Evolutionary conservation across 164 flowering plant genomes (phyloP).

Genomic region (Chimonanthus praecox): DNA sequence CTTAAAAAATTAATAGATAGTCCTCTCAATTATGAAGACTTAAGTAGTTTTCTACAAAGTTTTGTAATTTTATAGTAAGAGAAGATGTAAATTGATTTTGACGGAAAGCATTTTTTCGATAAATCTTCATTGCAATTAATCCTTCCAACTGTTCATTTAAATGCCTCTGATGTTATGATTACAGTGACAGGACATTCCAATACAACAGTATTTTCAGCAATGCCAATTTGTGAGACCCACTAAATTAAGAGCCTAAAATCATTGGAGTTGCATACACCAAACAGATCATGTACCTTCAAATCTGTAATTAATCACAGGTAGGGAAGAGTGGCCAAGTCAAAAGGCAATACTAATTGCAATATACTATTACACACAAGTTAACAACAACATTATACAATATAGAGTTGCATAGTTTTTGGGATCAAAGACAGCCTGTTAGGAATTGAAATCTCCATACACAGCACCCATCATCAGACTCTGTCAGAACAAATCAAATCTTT

Average conservation of each 20-base stretch:
- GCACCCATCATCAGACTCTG: constrained; percentile 2
- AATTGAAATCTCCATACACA: constrained; percentile 1
- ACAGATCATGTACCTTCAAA: background rate
- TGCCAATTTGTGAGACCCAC: background rate
- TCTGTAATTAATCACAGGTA: background rate
- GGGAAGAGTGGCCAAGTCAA: background rate
- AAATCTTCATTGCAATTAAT: too few species aligned
- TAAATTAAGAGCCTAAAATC: too few species aligned
- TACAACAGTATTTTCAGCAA: background rate
- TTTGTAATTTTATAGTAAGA: too few species aligned
- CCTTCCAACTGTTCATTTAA: background rate
- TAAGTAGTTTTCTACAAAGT: too few species aligned
- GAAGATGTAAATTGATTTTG: too few species aligned
- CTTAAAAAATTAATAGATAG: too few species aligned
- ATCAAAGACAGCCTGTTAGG: constrained; percentile 15
- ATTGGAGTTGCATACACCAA: background rate
- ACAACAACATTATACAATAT: background rate
- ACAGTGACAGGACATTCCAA: background rate
- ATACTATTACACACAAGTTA: too few species aligned
- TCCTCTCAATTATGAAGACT: too few species aligned
- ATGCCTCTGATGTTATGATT: background rate
- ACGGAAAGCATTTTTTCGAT: too few species aligned
- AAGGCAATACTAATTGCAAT: background rate
- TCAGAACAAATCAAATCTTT: constrained; percentile 4
- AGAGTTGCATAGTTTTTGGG: constrained; percentile 4